Evolutionary conservation across 345 rosid species (phyloP).

Genomic region (Corchorus capsularis): DNA sequence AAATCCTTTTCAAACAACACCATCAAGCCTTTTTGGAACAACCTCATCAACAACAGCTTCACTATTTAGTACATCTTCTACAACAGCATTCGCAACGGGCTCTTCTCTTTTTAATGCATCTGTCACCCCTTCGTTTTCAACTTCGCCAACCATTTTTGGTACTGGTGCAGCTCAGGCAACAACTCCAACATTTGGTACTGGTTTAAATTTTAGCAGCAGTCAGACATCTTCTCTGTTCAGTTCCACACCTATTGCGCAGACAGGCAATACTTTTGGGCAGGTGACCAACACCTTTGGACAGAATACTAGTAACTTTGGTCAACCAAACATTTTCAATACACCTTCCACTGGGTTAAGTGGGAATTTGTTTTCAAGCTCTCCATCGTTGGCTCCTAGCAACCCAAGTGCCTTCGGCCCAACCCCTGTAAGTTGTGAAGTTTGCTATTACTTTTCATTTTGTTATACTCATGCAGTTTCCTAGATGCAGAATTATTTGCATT

Average conservation of each 20-base stretch:
- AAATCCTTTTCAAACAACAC: constrained; percentile 35
- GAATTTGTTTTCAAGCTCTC: constrained; percentile 50
- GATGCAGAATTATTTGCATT: constrained; percentile 1
- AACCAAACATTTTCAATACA: constrained; percentile 48
- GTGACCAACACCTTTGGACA: constrained; percentile 52
- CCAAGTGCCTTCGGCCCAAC: constrained; percentile 49
- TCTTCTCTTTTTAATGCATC: constrained; percentile 54
- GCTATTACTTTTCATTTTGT: background rate
- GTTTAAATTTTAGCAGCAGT: constrained; percentile 41
- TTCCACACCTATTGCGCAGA: constrained; percentile 54
- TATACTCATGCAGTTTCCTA: background rate
- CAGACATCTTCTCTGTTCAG: constrained; percentile 65
- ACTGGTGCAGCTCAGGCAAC: constrained; percentile 45
- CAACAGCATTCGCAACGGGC: constrained; percentile 47
- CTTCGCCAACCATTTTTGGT: constrained; percentile 60
- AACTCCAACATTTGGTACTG: constrained; percentile 30
- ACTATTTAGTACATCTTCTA: constrained; percentile 45
- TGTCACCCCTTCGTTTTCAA: constrained; percentile 53
- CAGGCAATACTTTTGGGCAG: constrained; percentile 67
- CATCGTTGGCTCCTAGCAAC: constrained; percentile 43
- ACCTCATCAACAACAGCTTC: constrained; percentile 45
- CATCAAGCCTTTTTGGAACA: constrained; percentile 54
- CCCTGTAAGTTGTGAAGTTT: constrained; percentile 44
- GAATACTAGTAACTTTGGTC: constrained; percentile 52
- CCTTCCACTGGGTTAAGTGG: constrained; percentile 53